phyloP scores from a whole-genome alignment of 2,329 filamentous ascomycete genomes.

The Talaromyces sp. region DNA sequence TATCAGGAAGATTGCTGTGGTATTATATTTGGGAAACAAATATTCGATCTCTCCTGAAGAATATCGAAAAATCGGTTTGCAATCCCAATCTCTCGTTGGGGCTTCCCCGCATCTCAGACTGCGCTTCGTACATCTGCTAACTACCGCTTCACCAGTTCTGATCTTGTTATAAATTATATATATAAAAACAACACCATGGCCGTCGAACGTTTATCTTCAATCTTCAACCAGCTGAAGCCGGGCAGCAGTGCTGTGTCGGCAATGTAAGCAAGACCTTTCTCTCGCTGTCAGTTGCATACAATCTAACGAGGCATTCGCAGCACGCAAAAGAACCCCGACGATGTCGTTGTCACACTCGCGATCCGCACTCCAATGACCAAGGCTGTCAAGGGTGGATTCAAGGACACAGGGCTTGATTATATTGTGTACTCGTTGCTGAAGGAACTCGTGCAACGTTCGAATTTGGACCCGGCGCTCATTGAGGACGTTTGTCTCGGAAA shows the following conservation, averaged over 20 bases:
- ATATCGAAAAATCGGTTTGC: neutral
- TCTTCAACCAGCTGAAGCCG: constrained; percentile 70
- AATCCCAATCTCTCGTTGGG: neutral
- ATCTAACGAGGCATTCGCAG: constrained; percentile 43
- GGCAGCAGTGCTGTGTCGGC: constrained; percentile 66
- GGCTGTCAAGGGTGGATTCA: constrained; percentile 86
- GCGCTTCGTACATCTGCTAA: neutral
- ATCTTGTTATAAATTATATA: neutral
- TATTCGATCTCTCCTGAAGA: too few species aligned
- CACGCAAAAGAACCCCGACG: constrained; percentile 87
- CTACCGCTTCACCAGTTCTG: neutral
- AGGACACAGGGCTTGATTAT: constrained; percentile 86
- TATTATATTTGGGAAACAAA: neutral
- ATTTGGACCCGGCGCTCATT: constrained; percentile 71
- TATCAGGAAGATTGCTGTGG: neutral
- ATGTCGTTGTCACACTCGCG: constrained; percentile 92
- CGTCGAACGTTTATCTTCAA: constrained; percentile 76
- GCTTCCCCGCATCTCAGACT: neutral
- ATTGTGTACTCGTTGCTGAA: constrained; percentile 78
- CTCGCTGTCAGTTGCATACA: neutral
- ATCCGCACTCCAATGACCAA: constrained; percentile 85
- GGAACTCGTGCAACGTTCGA: constrained; percentile 65
- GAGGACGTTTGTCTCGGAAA: constrained; percentile 93
- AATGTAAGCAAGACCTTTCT: constrained; percentile 61
- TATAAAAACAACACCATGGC: constrained; percentile 57